A percentile compares a stretch with the other conserved stretches of the same genome.
These are phyloP conservation scores for Penicillium sp. DNA, from an alignment of 2,329 filamentous ascomycete genomes.

Conservation along the genomic window DNA sequence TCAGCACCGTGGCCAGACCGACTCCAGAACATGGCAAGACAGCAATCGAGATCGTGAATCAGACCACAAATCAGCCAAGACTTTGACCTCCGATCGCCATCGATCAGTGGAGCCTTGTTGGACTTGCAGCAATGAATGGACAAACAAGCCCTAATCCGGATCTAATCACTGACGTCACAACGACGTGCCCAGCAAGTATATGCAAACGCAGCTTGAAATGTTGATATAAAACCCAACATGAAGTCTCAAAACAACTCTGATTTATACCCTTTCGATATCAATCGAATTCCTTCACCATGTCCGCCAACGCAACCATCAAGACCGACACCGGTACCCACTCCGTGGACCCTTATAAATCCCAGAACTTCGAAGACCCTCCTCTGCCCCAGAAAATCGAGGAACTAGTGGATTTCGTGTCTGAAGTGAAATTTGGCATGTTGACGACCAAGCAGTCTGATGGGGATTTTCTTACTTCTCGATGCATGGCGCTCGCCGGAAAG, in stretches of 20 bases:
- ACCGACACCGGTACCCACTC: conserved; percentile 65
- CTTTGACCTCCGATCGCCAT: not conserved
- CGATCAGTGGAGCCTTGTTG: not conserved
- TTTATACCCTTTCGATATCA: too few species aligned
- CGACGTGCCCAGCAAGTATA: conserved; percentile 21
- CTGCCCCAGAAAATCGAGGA: conserved; percentile 77
- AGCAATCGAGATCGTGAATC: not conserved
- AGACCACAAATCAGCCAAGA: conserved; percentile 1
- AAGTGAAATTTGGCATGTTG: conserved; percentile 86
- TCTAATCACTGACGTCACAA: conserved; percentile 31
- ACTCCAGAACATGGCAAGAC: not conserved
- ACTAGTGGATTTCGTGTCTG: conserved; percentile 70
- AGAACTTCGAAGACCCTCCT: conserved; percentile 72
- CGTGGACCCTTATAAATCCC: conserved; percentile 78
- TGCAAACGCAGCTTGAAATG: conserved; percentile 7
- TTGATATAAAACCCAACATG: conserved; percentile 5
- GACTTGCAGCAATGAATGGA: not conserved
- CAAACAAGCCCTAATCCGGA: conserved; percentile 16
- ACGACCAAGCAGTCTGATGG: conserved; percentile 69
- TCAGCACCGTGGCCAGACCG: not conserved
- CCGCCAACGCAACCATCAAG: conserved; percentile 52
- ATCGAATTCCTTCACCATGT: conserved; percentile 35
- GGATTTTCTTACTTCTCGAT: conserved; percentile 74
- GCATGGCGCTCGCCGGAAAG: conserved; percentile 82
- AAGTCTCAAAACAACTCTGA: not conserved